Base-by-base conservation (phyloP, 495 filamentous ascomycete species). In the Neurospora sp. region DNA sequence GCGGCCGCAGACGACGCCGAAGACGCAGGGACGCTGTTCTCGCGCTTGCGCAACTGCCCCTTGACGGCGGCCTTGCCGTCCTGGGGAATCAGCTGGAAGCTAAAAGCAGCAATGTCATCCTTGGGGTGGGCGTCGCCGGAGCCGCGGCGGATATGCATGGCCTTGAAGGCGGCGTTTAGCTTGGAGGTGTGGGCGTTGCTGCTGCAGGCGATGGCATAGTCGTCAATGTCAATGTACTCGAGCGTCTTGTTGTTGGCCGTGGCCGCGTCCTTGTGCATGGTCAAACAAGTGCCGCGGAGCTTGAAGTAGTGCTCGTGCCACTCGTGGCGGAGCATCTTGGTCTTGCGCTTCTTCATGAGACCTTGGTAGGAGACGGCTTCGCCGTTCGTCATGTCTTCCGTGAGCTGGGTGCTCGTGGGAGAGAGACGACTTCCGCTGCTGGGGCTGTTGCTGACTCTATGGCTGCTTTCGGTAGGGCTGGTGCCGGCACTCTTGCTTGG, bases 291-390 rank as follows among this genome's bases (percentile, higher is more conserved):
- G 72, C 94, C 96, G 12, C 87, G 87, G 20, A 99, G 89, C 7
- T 92, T 90, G 79, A 96, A 96, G 79, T 94, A 95, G 77, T 91
- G 87, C 72, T 97, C 92, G 76, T 96, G 86, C 96, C 96, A 98
- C 75, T 98, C 94, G 77, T 98, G 94, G 20, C 94, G 90, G 3
- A 98, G 86, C 81, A 98, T 89, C 73, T 89, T 89, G 18, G 92
- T 93, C 83, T 94, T 94, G 72, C 95, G 92, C 87, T 98, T 98
- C 87, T 94, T 94, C 90, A 99, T 97, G 79, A 89, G 94, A 1
- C 96, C 95, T 48, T 89, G 87, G 79, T 94, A 91, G 18, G 85
- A 90, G 35, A 92, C 79, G 71, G 84, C 84, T 42, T 84, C 80
- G 37, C 82, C 79, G 48, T 79, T 80, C 20, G 83, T 83, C 79